Evolutionary conservation across 495 filamentous ascomycete genomes (phyloP), one percentile per base, ranked within the genome.

Genomic region (Thozetella sp.): DNA sequence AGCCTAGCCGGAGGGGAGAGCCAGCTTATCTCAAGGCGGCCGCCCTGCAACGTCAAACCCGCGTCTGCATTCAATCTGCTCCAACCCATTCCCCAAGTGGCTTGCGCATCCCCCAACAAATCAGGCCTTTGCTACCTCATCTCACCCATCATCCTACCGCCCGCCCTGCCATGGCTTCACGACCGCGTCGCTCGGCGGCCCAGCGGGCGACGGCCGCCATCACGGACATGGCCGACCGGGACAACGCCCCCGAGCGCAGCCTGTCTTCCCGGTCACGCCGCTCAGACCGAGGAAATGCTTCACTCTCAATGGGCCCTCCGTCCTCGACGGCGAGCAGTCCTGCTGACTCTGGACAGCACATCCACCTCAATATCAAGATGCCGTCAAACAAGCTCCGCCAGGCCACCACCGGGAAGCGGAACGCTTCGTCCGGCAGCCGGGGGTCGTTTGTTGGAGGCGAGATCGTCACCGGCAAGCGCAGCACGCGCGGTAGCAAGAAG

Each of bases 331-430:
- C 51, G 11, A 66, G 63, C 58, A 63, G 62, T 26, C 67, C 83
- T 55, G 82, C 80, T 66, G 83, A 85, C 59, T 75, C 76, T 37
- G 80, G 77, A 60, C 84, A 83, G 72, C 88, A 90, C 59, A 84
- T 94, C 55, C 85, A 86, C 70, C 77, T 97, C 51, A 96, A 89
- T 25, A 87, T 97, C 64, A 97, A 93, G 77, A 88, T 94, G 67
- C 87, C 91, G 4, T 85, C 91, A 26, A 90, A 81, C 76, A 95
- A 91, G 78, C 81, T 95, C 55, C 88, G 90, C 30, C 88, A 96
- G 71, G 90, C 86, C 15, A 93, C 88, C 23, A 81, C 79, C 48
- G 75, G 73, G 55, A 69, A 62, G 56, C 50, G 62, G 50, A 58
- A 56, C 40, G 19, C 54, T 46, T 45, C 57, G 15, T 15, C 63